Conservation (phyloP, 2,329 filamentous ascomycete species). For the Aspergillus caelatus region DNA sequence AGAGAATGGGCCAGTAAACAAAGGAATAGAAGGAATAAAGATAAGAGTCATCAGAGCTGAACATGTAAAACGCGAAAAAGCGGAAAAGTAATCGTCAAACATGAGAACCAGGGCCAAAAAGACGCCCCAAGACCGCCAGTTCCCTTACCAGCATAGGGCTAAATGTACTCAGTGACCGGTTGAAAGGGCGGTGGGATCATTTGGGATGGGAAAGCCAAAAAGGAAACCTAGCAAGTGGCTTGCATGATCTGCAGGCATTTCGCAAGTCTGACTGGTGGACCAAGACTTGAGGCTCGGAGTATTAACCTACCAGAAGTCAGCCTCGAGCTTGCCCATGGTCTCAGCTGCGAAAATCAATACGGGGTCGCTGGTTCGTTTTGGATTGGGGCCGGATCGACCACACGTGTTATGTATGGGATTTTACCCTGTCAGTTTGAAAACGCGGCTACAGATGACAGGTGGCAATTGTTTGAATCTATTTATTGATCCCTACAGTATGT, state of each 20-base stretch:
- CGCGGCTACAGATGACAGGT: neutral
- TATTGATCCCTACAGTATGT: neutral
- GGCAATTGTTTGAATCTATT: neutral
- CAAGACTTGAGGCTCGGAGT: slow-evolving; percentile 10
- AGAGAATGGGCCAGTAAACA: neutral
- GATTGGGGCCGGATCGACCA: neutral
- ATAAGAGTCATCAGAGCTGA: slow-evolving; percentile 3
- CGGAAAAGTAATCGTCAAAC: neutral
- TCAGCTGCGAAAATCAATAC: neutral
- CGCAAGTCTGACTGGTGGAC: slow-evolving; percentile 6
- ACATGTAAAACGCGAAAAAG: neutral
- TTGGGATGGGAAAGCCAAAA: neutral
- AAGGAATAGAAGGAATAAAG: neutral
- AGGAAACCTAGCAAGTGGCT: neutral
- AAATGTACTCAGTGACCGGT: slow-evolving; percentile 7
- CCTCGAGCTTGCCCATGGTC: slow-evolving; percentile 1
- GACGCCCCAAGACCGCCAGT: slow-evolving; percentile 9
- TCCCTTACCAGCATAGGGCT: neutral
- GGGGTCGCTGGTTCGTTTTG: neutral
- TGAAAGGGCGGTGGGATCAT: slow-evolving; percentile 13
- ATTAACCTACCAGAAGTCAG: slow-evolving; percentile 2
- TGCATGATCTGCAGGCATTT: slow-evolving; percentile 9
- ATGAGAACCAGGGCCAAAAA: neutral
- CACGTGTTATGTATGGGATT: neutral
- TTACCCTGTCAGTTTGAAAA: neutral